Percentiles rank a stretch among this genome's conserved stretches.
Conservation (phyloP, 2,329 filamentous ascomycete genomes). For the Rachicladosporium sp. region DNA sequence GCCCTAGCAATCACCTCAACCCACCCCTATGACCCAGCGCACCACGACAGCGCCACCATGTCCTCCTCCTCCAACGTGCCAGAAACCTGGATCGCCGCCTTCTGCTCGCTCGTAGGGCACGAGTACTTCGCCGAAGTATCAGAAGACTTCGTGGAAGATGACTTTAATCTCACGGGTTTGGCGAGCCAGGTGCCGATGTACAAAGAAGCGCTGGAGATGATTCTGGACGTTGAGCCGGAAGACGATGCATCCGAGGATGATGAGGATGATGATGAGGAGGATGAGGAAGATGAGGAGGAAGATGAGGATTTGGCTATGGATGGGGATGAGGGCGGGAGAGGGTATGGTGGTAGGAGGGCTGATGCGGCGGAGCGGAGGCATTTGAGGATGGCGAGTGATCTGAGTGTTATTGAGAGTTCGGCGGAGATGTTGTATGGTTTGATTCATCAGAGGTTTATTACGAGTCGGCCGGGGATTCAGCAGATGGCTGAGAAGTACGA, state of each 20-base stretch:
- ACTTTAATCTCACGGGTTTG: conserved; percentile 94
- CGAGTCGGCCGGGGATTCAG: conserved; percentile 87
- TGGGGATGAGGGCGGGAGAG: conserved; percentile 45
- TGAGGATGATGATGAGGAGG: conserved; percentile 53
- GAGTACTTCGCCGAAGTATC: conserved; percentile 99
- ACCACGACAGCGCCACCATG: conserved; percentile 27
- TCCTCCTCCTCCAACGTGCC: conserved; percentile 46
- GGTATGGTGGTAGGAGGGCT: conserved; percentile 19
- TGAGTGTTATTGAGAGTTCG: conserved; percentile 91
- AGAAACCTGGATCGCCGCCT: conserved; percentile 97
- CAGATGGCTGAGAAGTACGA: conserved; percentile 99
- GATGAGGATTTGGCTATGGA: conserved; percentile 45
- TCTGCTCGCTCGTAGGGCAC: conserved; percentile 88
- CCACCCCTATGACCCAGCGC: conserved; percentile 1
- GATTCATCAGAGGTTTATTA: conserved; percentile 98
- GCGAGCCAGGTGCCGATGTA: conserved; percentile 97
- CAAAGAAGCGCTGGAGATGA: conserved; percentile 98
- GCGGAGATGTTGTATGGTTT: conserved; percentile 97
- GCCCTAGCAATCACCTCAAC: conserved; percentile 13
- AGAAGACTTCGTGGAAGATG: conserved; percentile 98
- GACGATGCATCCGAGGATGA: conserved; percentile 82
- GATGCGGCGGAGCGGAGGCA: conserved; percentile 56
- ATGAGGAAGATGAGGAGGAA: conserved; percentile 40
- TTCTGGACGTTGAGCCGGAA: conserved; percentile 93
- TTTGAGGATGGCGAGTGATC: conserved; percentile 76